Base-by-base conservation (phyloP, 176 grass and related monocot species). In the Panicum miliaceum region DNA sequence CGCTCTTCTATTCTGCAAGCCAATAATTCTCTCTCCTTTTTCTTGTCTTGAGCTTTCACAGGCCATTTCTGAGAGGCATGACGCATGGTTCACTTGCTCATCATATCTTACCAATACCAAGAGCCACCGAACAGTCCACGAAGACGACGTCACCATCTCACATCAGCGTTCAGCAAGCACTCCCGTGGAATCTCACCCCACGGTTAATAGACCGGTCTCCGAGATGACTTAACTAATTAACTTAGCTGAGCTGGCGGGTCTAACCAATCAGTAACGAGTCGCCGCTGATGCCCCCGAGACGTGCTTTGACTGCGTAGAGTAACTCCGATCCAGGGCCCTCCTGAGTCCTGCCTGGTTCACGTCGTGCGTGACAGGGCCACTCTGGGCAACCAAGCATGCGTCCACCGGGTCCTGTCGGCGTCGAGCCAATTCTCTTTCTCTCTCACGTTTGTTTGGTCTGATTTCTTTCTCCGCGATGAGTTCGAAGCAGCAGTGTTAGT, bases 241-340 rank as follows among this genome's bases (percentile, higher is more conserved):
- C 50, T 18, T 16, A 52, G 6, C 50, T 51, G 50, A 52, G 50
- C 50, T 52, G 50, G 50, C 48, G 5, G 16, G 15, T 12, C 58
- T 27, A 6, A 64, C 27, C 16, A 29, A 27, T 11, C 9, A 42
- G 1, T 15, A 74, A 35, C 8, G 8, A 52, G 71, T 36, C 26
- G 26, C 22, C 48, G 26, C 27, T 75, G 40, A 53, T 51, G 35
- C 26, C 71, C 32, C 15, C 22, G 16, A 51, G 46, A 52, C 71
- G 26, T 52, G 47, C 73, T 76, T 76, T 76, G 74, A 77, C 74
- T 18, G 53, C 22, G 74, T 41, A 38, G 10, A 75, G 74, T 41
- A 58, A 60, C 62, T 64, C 14, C 29, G 35, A n/a, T n/a, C n/a
- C n/a, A 4, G 27, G 29, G 29, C 1, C 29, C 29, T 32, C 29